These are phyloP conservation scores for Entonaema liquescens DNA, from an alignment of 495 filamentous ascomycete species.

Conservation along the genomic window DNA sequence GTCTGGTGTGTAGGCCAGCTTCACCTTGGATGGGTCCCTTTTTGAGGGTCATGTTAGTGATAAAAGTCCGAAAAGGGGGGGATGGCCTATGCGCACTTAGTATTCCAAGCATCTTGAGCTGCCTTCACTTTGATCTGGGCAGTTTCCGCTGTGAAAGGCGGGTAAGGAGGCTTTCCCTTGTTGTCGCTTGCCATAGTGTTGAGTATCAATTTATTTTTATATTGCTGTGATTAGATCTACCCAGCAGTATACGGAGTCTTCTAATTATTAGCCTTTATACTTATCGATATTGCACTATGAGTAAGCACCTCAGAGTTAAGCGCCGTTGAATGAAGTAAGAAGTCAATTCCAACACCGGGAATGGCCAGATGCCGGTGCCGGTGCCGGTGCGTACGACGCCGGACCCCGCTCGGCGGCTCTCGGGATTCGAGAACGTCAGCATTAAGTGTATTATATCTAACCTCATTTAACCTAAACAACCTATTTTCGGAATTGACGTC, in stretches of 20 bases:
- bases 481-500: conserved; percentile 1
- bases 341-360: conserved; percentile 5
- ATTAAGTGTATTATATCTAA: not conserved
- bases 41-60: not conserved
- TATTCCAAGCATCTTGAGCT: conserved; percentile 88
- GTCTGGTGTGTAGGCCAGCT: conserved; percentile 76
- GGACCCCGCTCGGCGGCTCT: conserved; percentile 23
- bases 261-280: not conserved
- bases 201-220: not conserved
- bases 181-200: conserved; percentile 34
- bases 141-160: conserved; percentile 82
- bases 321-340: conserved; percentile 9
- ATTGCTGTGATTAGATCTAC: not conserved
- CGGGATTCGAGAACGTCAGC: conserved; percentile 10
- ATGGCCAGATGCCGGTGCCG: conserved; percentile 7
- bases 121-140: conserved; percentile 84
- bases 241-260: not conserved
- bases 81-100: conserved; percentile 59
- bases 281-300: not conserved
- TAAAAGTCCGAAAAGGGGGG: not conserved
- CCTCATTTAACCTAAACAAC: conserved; percentile 15
- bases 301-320: not conserved
- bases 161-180: conserved; percentile 57
- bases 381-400: conserved; percentile 11
- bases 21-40: conserved; percentile 70